These are phyloP conservation scores for Pseudonitzschia multiseries DNA, from an alignment of 108 stramenopile species.

Conservation along the genomic window DNA sequence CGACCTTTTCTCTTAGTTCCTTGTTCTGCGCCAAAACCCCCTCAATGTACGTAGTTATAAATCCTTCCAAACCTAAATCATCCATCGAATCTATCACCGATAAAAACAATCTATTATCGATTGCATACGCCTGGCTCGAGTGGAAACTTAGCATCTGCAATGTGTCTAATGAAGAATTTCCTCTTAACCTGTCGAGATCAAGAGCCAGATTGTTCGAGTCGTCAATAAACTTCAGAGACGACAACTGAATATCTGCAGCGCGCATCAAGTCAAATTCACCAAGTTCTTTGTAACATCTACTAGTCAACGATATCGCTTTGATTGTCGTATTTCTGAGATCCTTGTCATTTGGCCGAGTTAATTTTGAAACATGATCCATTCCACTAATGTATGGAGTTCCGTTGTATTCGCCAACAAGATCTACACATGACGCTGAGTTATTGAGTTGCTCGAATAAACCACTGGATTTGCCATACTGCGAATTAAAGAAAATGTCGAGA, in stretches of 20 bases:
- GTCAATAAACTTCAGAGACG: conserved; percentile 54
- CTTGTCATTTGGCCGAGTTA: conserved; percentile 5
- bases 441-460: conserved; percentile 25
- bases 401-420: conserved; percentile 29
- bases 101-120: background rate
- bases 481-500: conserved; percentile 52
- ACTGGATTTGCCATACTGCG: conserved; percentile 21
- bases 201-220: conserved; percentile 29
- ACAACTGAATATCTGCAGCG: conserved; percentile 45
- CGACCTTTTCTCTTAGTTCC: background rate
- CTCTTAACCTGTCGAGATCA: conserved; percentile 20
- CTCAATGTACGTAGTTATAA: conserved; percentile 22
- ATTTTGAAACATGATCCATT: background rate
- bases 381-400: conserved; percentile 1
- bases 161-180: conserved; percentile 17
- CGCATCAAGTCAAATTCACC: conserved; percentile 52
- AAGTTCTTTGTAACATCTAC: conserved; percentile 44
- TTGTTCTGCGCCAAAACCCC: conserved; percentile 15
- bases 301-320: conserved; percentile 46
- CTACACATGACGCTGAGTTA: conserved; percentile 20
- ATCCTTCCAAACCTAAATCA: conserved; percentile 16
- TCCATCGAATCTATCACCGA: conserved; percentile 16
- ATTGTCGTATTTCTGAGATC: conserved; percentile 34
- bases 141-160: conserved; percentile 16
- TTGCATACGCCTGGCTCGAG: conserved; percentile 1